Conservation (phyloP, 176 grass and related monocot genomes). For the Olyra latifolia region DNA sequence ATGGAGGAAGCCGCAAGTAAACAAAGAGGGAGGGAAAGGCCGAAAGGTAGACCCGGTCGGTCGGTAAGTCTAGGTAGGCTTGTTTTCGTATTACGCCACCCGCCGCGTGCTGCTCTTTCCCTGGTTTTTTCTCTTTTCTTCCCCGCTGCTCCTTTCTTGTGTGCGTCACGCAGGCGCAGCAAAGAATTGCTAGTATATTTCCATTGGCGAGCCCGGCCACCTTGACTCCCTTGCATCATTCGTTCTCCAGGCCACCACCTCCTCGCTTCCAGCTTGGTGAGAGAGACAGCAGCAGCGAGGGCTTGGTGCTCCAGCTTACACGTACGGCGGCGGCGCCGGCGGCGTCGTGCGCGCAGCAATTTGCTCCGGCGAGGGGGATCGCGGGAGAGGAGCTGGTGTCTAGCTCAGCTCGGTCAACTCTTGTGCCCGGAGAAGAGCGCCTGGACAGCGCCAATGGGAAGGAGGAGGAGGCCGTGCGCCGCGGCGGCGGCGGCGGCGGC, state of each 20-base stretch:
- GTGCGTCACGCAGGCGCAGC: no score
- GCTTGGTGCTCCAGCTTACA: not conserved
- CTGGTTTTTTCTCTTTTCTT: not conserved
- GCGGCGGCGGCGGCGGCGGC: not conserved
- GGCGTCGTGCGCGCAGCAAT: not conserved
- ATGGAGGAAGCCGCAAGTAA: no score
- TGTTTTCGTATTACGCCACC: not conserved
- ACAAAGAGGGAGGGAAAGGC: no score
- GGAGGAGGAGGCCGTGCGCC: not conserved
- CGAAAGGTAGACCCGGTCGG: not conserved
- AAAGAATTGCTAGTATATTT: not conserved
- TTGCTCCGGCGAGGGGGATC: not conserved
- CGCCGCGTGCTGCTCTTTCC: not conserved
- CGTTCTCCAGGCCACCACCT: not conserved
- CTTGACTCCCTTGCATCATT: not conserved
- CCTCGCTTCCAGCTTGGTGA: not conserved
- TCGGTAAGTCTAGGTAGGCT: not conserved
- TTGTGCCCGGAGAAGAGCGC: not conserved
- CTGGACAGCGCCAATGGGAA: conserved; percentile 25
- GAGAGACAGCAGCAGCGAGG: not conserved
- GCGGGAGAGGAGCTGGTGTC: not conserved
- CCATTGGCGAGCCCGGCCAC: conserved; percentile 4
- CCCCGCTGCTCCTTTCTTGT: not conserved
- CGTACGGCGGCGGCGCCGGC: not conserved
- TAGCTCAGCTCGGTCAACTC: not conserved